Evolutionary conservation across 2,329 filamentous ascomycete species (phyloP).

Genomic region (Cladophialophora bantiana): DNA sequence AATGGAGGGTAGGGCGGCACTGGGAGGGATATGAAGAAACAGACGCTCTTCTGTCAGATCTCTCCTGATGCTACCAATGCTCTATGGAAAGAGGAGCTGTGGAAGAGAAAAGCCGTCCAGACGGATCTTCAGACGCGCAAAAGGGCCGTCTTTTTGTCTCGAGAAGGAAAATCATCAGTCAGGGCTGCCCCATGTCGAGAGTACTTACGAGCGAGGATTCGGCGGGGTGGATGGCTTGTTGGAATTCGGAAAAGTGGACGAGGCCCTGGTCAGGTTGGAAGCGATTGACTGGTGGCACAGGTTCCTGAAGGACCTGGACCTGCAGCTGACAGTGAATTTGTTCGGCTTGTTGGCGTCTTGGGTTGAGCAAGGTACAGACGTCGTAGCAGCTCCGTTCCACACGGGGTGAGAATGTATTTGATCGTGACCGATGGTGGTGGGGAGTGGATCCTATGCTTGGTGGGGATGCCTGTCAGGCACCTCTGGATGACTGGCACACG

Average conservation of each 20-base stretch:
- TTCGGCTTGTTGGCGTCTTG: slow-evolving; percentile 25
- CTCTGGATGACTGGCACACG: slow-evolving; percentile 14
- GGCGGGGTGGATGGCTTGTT: slow-evolving; percentile 30
- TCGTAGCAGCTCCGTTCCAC: slow-evolving; percentile 25
- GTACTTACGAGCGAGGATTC: slow-evolving; percentile 18
- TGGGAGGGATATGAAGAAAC: slow-evolving; percentile 29
- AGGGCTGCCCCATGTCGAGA: slow-evolving; percentile 33
- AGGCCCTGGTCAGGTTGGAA: slow-evolving; percentile 11
- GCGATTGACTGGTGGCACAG: slow-evolving; percentile 24
- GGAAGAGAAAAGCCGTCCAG: slow-evolving; percentile 19
- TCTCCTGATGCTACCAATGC: slow-evolving; percentile 10
- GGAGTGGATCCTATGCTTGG: slow-evolving; percentile 24
- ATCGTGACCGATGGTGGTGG: slow-evolving; percentile 10
- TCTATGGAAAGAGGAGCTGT: slow-evolving; percentile 10
- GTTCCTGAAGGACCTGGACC: slow-evolving; percentile 28
- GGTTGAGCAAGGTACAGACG: slow-evolving; percentile 24
- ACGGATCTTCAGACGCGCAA: slow-evolving; percentile 24
- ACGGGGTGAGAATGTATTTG: slow-evolving; percentile 14
- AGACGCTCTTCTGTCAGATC: slow-evolving; percentile 7
- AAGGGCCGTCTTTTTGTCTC: slow-evolving; percentile 23
- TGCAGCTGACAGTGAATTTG: slow-evolving; percentile 29
- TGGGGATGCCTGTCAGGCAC: slow-evolving; percentile 27
- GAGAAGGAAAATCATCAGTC: slow-evolving; percentile 28
- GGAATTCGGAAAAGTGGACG: slow-evolving; percentile 26
- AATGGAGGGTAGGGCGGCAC: slow-evolving; percentile 27